phyloP scores from a whole-genome alignment of 176 grass and related monocot genomes.

The Phoenix dactylifera region DNA sequence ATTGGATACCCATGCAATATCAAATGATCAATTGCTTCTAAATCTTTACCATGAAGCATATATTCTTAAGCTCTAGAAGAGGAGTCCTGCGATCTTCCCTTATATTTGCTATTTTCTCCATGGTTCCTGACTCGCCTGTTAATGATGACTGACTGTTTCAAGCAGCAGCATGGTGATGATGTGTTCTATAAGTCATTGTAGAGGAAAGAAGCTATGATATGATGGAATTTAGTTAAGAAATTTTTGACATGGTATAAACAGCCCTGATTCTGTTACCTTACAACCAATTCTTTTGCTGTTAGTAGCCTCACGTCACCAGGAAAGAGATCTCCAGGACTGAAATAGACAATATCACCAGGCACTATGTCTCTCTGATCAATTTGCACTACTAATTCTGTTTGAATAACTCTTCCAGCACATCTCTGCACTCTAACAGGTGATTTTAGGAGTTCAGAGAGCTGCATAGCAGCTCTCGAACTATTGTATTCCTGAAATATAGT shows the following conservation, averaged over 20 bases:
- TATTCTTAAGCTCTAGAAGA: slow-evolving; percentile 34
- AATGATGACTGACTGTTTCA: slow-evolving; percentile 43
- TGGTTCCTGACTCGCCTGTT: slow-evolving; percentile 35
- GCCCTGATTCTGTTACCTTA: slow-evolving; percentile 24
- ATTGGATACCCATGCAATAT: not conserved
- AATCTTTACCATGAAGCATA: slow-evolving; percentile 37
- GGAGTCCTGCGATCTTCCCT: slow-evolving; percentile 24
- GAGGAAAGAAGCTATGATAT: not conserved
- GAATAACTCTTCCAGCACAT: slow-evolving; percentile 28
- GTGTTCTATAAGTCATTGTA: not conserved
- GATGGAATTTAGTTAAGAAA: not conserved
- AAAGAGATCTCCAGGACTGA: slow-evolving; percentile 35
- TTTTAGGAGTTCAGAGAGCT: slow-evolving; percentile 27
- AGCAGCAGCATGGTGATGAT: slow-evolving; percentile 10
- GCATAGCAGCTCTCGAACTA: slow-evolving; percentile 28
- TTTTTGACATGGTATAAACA: not conserved
- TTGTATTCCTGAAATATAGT: slow-evolving; percentile 25
- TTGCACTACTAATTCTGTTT: slow-evolving; percentile 33
- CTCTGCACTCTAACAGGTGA: slow-evolving; percentile 33
- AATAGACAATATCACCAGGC: slow-evolving; percentile 37
- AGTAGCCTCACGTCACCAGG: slow-evolving; percentile 31
- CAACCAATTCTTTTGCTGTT: slow-evolving; percentile 31
- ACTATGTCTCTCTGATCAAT: slow-evolving; percentile 42
- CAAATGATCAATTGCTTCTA: slow-evolving; percentile 1
- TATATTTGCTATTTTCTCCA: slow-evolving; percentile 29